Evolutionary conservation across 1,284 basidiomycete species (phyloP).

Genomic region (Tilletiaria anomala): DNA sequence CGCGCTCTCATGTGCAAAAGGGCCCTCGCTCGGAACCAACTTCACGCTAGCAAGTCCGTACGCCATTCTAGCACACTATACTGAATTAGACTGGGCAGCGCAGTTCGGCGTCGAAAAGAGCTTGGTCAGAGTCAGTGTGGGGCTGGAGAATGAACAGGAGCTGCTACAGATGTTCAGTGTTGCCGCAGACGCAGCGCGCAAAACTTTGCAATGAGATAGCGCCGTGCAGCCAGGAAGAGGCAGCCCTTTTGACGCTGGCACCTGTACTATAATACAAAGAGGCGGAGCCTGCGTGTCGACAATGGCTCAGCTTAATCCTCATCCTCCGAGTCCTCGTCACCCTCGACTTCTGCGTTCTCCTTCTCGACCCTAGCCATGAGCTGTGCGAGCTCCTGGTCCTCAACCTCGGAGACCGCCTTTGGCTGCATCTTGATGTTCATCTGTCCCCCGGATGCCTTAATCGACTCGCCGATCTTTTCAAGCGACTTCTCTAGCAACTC

Average conservation of each 20-base stretch:
- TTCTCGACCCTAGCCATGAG: conserved; percentile 39
- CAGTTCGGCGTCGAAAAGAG: conserved; percentile 68
- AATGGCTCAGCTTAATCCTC: too few relatives aligned
- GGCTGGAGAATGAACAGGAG: conserved; percentile 60
- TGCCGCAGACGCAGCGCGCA: conserved; percentile 55
- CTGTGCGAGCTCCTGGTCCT: conserved; percentile 39
- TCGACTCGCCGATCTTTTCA: conserved; percentile 69
- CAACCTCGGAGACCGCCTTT: conserved; percentile 37
- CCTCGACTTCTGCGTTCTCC: conserved; percentile 39
- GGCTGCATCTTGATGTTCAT: conserved; percentile 76
- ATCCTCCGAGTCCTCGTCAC: conserved; percentile 22
- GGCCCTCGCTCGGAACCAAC: conserved; percentile 86
- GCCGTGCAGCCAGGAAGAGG: too few relatives aligned
- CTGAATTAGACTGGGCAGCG: conserved; percentile 82
- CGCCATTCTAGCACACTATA: conserved; percentile 80
- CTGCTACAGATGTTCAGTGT: conserved; percentile 53
- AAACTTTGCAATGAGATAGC: too few relatives aligned
- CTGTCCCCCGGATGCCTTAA: conserved; percentile 60
- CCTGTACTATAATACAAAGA: too few relatives aligned
- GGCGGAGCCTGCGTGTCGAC: too few relatives aligned
- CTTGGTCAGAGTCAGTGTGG: conserved; percentile 76
- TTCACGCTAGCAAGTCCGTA: conserved; percentile 90
- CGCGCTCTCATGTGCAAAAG: conserved; percentile 66
- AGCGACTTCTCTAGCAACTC: conserved; percentile 86
- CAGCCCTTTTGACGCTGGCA: too few relatives aligned